phyloP scores from a whole-genome alignment of 108 stramenopile species.

The Cyclotella baltica region DNA sequence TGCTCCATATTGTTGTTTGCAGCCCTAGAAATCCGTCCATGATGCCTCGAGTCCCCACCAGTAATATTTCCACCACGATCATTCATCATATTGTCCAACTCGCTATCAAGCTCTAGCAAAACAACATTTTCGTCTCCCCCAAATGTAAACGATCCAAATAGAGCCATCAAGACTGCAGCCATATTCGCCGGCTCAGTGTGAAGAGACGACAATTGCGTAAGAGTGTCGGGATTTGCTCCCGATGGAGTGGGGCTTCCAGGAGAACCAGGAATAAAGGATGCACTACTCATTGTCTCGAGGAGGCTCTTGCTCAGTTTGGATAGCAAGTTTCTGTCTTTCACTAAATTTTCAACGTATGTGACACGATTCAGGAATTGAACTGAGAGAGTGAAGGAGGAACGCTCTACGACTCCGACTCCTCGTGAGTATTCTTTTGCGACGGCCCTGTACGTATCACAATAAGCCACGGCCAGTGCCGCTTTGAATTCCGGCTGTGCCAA shows the following conservation, averaged over 20 bases:
- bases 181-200: constrained; percentile 10
- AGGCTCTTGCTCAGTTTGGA: constrained; percentile 69
- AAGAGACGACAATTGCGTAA: constrained; percentile 12
- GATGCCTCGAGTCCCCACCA: constrained; percentile 46
- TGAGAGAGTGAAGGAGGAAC: constrained; percentile 78
- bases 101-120: constrained; percentile 35
- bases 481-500: constrained; percentile 95
- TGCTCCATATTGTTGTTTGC: background rate
- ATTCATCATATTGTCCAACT: constrained; percentile 28
- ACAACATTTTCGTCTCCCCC: constrained; percentile 28
- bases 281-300: constrained; percentile 66
- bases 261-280: constrained; percentile 43
- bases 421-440: constrained; percentile 84
- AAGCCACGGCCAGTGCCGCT: constrained; percentile 85
- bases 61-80: constrained; percentile 17
- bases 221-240: constrained; percentile 13
- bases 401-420: constrained; percentile 89
- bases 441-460: constrained; percentile 84
- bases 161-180: constrained; percentile 27
- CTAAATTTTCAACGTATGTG: constrained; percentile 88
- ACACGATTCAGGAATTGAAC: constrained; percentile 95
- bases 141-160: constrained; percentile 34
- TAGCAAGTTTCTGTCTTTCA: constrained; percentile 71
- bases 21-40: constrained; percentile 16
- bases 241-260: constrained; percentile 31